Percentiles rank a stretch among this genome's conserved stretches.
These are phyloP conservation scores for Ophiostoma novo-ulmi DNA, from an alignment of 2,329 filamentous ascomycete genomes.

Conservation along the genomic window DNA sequence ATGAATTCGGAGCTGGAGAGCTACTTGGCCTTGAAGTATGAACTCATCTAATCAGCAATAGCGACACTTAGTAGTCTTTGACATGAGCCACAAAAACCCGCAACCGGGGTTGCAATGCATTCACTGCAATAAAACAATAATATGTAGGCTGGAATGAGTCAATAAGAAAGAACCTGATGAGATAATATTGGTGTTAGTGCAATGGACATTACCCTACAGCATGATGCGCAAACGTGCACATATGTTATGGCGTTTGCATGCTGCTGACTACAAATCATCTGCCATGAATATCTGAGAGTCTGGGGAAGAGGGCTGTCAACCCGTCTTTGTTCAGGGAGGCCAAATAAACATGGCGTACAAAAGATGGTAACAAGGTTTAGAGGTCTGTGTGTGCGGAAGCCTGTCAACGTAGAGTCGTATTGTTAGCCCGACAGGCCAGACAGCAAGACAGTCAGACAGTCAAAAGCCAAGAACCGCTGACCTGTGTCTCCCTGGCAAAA, in stretches of 20 bases:
- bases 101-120: not conserved
- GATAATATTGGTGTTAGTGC: not conserved
- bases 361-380: not conserved
- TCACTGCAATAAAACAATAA: not conserved
- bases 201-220: not conserved
- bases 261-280: not conserved
- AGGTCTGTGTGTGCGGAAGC: slow-evolving; percentile 4
- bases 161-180: not conserved
- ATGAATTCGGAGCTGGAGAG: not conserved
- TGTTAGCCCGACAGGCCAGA: not conserved
- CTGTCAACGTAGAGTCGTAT: not conserved
- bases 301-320: not conserved
- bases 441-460: not conserved
- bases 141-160: not conserved
- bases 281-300: not conserved
- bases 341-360: not conserved
- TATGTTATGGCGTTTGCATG: not conserved
- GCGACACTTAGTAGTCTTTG: not conserved
- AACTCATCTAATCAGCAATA: not conserved
- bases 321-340: not conserved
- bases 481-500: not conserved
- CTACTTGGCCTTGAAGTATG: not conserved
- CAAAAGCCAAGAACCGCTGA: not conserved
- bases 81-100: not conserved
- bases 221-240: not conserved